These are phyloP conservation scores for Xylaria digitata DNA, from an alignment of 2,329 filamentous ascomycete species.

Conservation along the genomic window DNA sequence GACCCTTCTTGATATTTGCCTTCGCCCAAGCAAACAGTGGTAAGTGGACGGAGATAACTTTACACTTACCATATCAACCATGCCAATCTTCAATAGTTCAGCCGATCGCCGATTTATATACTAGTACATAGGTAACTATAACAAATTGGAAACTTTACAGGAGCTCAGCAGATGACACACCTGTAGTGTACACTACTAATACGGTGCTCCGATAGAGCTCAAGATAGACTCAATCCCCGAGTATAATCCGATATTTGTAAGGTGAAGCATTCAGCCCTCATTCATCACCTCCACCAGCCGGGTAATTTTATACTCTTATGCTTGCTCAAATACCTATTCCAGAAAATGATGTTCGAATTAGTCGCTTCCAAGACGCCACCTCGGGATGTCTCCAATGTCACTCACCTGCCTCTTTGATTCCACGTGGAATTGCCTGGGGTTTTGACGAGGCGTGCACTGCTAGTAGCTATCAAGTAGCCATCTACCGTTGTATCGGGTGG, in stretches of 20 bases:
- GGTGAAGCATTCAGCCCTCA: no score
- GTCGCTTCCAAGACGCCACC: slow-evolving; percentile 10
- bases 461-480: slow-evolving; percentile 10
- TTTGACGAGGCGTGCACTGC: neutral
- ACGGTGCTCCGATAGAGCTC: no score
- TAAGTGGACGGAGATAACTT: no score
- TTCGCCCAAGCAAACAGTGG: no score
- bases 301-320: no score
- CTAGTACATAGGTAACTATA: neutral
- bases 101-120: neutral
- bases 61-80: neutral
- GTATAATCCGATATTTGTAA: no score
- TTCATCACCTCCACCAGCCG: no score
- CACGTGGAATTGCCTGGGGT: neutral
- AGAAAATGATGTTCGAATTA: no score
- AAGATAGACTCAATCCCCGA: no score
- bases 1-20: no score
- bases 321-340: no score
- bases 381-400: slow-evolving; percentile 8
- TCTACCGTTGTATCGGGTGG: slow-evolving; percentile 11
- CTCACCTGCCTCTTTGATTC: slow-evolving; percentile 1
- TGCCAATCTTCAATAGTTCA: neutral
- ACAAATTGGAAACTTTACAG: neutral
- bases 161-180: neutral
- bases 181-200: no score